These are phyloP conservation scores for Picea sitchensis DNA, from an alignment of 75 land plant species.

Conservation along the genomic window DNA sequence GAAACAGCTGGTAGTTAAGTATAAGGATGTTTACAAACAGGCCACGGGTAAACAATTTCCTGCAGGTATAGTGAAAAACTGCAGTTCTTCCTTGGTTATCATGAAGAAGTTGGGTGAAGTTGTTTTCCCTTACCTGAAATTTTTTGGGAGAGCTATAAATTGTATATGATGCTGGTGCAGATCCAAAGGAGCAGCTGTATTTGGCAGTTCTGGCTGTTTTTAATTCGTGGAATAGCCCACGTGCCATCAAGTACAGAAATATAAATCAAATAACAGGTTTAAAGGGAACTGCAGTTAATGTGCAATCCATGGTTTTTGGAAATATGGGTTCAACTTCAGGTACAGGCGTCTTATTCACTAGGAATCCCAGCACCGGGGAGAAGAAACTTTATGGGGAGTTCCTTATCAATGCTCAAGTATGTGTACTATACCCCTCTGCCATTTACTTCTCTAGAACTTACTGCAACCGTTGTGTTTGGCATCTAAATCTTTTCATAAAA, in stretches of 20 bases:
- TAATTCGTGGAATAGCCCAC: constrained; percentile 95
- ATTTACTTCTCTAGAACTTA: neutral
- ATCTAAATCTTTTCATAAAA: neutral
- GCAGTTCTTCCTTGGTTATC: neutral
- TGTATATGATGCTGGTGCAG: constrained; percentile 31
- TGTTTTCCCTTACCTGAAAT: neutral
- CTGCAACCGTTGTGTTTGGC: neutral
- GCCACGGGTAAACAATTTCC: constrained; percentile 86
- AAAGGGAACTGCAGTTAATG: constrained; percentile 93
- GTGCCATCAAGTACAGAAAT: constrained; percentile 89
- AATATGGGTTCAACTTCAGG: constrained; percentile 98
- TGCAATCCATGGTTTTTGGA: constrained; percentile 97
- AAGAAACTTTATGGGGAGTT: constrained; percentile 97
- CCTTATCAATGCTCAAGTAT: constrained; percentile 98
- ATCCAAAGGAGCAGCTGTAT: constrained; percentile 81
- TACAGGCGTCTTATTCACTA: constrained; percentile 94
- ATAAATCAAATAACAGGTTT: constrained; percentile 93
- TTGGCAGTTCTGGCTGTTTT: constrained; percentile 88
- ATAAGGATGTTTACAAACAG: constrained; percentile 77
- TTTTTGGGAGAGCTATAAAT: constrained; percentile 4
- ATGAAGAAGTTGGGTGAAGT: neutral
- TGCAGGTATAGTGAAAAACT: constrained; percentile 47
- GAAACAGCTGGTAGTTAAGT: constrained; percentile 79
- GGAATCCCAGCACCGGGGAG: constrained; percentile 98
- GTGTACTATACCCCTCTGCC: neutral